Conservation (phyloP, 257 asterid species). For the Marsdenia floribunda region DNA sequence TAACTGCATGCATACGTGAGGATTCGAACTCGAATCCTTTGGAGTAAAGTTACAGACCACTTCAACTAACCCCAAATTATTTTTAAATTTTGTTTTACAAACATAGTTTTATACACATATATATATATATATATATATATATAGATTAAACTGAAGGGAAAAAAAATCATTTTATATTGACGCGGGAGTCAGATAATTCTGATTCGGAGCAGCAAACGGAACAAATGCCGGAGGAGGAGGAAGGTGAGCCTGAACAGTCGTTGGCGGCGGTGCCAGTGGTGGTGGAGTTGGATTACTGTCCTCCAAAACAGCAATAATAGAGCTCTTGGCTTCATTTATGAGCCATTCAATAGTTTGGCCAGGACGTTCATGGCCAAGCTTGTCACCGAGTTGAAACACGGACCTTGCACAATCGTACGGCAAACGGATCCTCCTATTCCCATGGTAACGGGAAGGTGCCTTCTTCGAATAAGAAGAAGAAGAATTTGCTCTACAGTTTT, state of each 20-base stretch:
- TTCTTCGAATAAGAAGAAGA: not conserved
- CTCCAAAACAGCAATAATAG: not conserved
- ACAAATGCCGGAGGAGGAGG: not conserved
- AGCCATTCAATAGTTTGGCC: not conserved
- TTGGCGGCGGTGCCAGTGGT: not conserved
- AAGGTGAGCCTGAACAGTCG: not conserved
- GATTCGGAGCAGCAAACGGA: no score
- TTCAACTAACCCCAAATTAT: no score
- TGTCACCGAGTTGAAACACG: not conserved
- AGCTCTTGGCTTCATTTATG: not conserved
- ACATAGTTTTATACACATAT: no score
- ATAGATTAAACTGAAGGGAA: no score
- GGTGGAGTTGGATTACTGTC: not conserved
- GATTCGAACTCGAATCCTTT: no score
- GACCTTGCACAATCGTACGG: not conserved
- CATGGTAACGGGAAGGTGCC: not conserved
- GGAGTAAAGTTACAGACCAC: no score
- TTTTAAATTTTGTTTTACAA: no score
- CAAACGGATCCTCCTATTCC: not conserved
- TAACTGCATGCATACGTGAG: no score
- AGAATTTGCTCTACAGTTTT: no score
- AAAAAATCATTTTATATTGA: no score
- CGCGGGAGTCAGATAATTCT: not conserved
- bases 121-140: no score
- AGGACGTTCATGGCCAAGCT: not conserved